Conservation (phyloP, 495 filamentous ascomycete species). For the Xylaria bambusicola region DNA sequence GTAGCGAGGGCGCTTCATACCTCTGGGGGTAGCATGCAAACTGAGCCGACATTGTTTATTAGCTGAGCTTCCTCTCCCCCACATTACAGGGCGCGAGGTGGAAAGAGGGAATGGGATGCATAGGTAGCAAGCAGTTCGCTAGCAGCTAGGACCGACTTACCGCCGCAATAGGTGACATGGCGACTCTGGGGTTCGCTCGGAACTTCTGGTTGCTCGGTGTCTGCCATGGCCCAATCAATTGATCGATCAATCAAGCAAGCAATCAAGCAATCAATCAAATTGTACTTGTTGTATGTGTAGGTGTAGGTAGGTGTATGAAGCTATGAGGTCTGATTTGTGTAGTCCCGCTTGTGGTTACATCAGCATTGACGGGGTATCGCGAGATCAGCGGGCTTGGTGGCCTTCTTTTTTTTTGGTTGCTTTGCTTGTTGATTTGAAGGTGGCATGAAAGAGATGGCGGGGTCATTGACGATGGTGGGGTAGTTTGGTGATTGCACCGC, state of each 20-base stretch:
- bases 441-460: conserved; percentile 14
- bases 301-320: too few species aligned
- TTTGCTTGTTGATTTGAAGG: conserved; percentile 17
- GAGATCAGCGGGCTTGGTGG: neutral
- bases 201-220: conserved; percentile 38
- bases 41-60: conserved; percentile 47
- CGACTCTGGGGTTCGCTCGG: conserved; percentile 61
- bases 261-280: too few species aligned
- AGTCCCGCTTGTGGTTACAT: conserved; percentile 1
- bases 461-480: conserved; percentile 21
- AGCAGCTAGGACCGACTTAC: too few species aligned
- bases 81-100: neutral
- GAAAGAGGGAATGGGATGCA: too few species aligned
- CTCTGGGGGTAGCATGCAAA: conserved; percentile 92
- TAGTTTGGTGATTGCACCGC: conserved; percentile 5
- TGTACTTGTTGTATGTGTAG: neutral
- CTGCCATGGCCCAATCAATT: conserved; percentile 39
- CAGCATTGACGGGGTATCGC: conserved; percentile 5
- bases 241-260: too few species aligned
- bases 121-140: too few species aligned
- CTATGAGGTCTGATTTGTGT: neutral
- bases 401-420: conserved; percentile 8
- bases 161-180: conserved; percentile 78
- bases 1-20: conserved; percentile 48
- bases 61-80: neutral